Evolutionary conservation across 257 asterid genomes (phyloP), one percentile per base, ranked within the genome.

Genomic region (Ilex aquifolium): DNA sequence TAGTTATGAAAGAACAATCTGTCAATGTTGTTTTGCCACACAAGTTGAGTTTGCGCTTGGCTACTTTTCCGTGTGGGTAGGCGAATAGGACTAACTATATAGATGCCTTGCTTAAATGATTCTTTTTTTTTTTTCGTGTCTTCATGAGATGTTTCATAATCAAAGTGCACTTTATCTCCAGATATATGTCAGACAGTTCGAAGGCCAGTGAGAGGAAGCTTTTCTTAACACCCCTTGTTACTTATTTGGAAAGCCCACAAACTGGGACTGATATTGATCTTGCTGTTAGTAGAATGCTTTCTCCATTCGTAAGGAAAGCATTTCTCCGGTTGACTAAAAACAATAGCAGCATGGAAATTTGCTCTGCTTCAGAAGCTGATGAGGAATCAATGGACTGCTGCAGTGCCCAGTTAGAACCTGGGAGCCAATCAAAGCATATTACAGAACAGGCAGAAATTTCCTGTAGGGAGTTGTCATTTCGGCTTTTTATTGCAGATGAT

Each of bases 201-300:
- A 79, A 50, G 69, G 65, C 75, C 48, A 65, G 97, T 17, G 92
- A 93, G 74, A 76, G 86, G 82, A 93, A 85, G 88, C 79, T 68
- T 66, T 87, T 90, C 85, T 74, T 90, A 74, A 87, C 95, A 16
- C 99, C 99, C 3, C 79, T 93, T 36, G 85, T 90, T 63, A 87
- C 99, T 61, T 56, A 83, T 68, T 62, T 87, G 88, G 99, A 93
- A 74, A 85, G 80, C 67, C 88, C 91, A 36, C 80, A 57, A 30
- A 79, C 79, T 65, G 95, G 96, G 61, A 74, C 52, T 17, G 92
- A 84, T 74, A 79, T 93, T 55, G 87, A 87, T 67, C 68, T 66
- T 69, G 97, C 95, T 59, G 95, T 90, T 39, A 59, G 55, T 59
- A 77, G 79, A 74, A 59, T 81, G 64, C 95, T 93, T 15, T 76